phyloP scores from a whole-genome alignment of 1,284 basidiomycete species.

The Puccinia novopanici region DNA sequence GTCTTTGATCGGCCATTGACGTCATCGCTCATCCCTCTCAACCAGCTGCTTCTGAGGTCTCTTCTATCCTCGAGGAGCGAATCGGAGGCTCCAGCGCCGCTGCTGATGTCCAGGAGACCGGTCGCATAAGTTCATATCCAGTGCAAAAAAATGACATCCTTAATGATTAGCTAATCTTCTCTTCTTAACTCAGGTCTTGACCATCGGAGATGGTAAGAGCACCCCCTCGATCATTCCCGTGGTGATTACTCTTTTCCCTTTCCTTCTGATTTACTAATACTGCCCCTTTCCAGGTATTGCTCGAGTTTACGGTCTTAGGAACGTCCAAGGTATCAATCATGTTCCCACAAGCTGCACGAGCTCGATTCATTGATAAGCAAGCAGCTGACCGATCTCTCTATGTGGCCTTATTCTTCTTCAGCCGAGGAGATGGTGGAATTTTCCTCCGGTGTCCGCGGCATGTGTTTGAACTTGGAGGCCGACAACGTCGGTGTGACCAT shows the following conservation, averaged over 20 bases:
- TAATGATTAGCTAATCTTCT: conserved; percentile 49
- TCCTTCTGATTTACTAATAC: conserved; percentile 9
- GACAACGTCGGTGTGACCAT: conserved; percentile 99
- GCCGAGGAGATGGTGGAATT: conserved; percentile 99
- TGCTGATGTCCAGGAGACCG: conserved; percentile 96
- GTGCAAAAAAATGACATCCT: too few relatives aligned
- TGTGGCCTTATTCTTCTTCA: conserved; percentile 58
- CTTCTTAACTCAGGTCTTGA: conserved; percentile 61
- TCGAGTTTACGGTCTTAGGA: conserved; percentile 80
- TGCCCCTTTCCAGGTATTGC: conserved; percentile 47
- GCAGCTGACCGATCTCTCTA: conserved; percentile 55
- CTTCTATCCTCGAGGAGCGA: conserved; percentile 96
- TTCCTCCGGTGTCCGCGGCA: conserved; percentile 86
- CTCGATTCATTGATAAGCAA: neutral
- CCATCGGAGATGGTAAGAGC: conserved; percentile 96
- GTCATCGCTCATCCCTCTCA: neutral
- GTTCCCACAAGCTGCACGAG: neutral
- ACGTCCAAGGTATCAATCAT: conserved; percentile 75
- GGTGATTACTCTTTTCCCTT: conserved; percentile 57
- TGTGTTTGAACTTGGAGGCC: conserved; percentile 99
- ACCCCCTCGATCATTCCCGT: too few relatives aligned
- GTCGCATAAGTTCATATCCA: conserved; percentile 79
- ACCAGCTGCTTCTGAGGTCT: conserved; percentile 95
- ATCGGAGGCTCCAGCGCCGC: conserved; percentile 88
- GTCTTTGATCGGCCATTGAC: neutral